Evolutionary conservation across 495 filamentous ascomycete genomes (phyloP), one percentile per base, ranked within the genome.

Genomic region (Penicillium cataractarum): DNA sequence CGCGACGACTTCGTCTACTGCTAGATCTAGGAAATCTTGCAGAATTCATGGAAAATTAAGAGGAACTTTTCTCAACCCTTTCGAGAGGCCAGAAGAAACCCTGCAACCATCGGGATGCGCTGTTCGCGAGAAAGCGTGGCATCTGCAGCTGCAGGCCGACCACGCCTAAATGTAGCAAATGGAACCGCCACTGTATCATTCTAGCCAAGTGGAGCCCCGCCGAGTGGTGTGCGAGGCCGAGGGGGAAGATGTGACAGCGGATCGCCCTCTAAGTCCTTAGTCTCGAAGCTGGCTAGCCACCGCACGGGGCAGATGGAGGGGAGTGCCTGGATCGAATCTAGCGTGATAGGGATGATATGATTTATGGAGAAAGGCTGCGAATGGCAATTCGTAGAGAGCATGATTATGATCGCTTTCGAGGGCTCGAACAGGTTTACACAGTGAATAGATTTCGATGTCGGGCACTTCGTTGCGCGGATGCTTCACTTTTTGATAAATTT

Each of bases 181-280:
- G 62, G 62, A 69, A 55, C 62, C 69, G 71, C 66, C 61, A 68
- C 58, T 62, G 61, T 64, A 61, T 67, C 58, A 53, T 57, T 55
- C 32, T 26, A 50, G 58, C 29, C 48, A 48, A 77, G 73, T 77
- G 75, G 75, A 69, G 68, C 70, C 72, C 55, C 60, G 65, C 60
- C 60, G 62, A 70, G 71, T 67, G 57, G 65, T 65, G 62, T 55
- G 53, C 8, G 29, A 54, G 9, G 19, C 51, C 61, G 66, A 73
- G 24, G 51, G 64, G 75, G 71, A 78, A 62, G 75, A 71, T 74
- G 75, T 76, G 75, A 79, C 74, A 76, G 74, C 71, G 70, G 76
- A 76, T 75, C 68, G 66, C 65, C 70, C 69, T 46, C 42, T 46
- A 46, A 46, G 19, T 46, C 42, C n/a, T n/a, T n/a, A n/a, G n/a